Percentiles rank a stretch among this genome's conserved stretches.
phyloP scores from a whole-genome alignment of 1,284 basidiomycete genomes.

The Cryptococcus amylolentus region DNA sequence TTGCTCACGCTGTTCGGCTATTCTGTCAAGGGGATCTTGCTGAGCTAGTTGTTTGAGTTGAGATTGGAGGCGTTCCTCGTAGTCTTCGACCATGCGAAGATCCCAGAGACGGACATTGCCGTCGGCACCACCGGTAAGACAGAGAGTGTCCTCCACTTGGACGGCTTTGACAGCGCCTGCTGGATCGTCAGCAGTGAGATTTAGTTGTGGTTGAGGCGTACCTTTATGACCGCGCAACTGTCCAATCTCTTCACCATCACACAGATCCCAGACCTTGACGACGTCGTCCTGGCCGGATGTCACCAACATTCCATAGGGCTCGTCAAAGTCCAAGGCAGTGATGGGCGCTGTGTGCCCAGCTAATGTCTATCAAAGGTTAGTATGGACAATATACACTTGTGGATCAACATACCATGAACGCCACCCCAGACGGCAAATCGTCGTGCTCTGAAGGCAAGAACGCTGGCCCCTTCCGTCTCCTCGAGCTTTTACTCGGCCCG shows the following conservation, averaged over 20 bases:
- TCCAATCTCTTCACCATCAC: conserved; percentile 69
- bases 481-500: conserved; percentile 23
- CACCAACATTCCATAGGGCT: conserved; percentile 92
- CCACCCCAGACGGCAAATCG: conserved; percentile 86
- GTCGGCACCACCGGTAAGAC: conserved; percentile 86
- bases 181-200: background rate
- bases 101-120: conserved; percentile 84
- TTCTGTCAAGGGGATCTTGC: conserved; percentile 40
- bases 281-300: conserved; percentile 65
- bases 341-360: conserved; percentile 76
- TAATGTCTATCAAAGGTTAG: conserved; percentile 60
- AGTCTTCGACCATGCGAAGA: conserved; percentile 70
- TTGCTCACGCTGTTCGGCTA: conserved; percentile 31
- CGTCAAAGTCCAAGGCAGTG: conserved; percentile 87
- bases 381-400: background rate
- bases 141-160: conserved; percentile 89
- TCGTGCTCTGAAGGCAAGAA: conserved; percentile 98
- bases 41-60: conserved; percentile 44
- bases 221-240: conserved; percentile 73
- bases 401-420: conserved; percentile 76
- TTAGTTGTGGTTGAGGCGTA: conserved; percentile 15
- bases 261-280: conserved; percentile 58
- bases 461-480: conserved; percentile 64
- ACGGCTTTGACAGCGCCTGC: conserved; percentile 70
- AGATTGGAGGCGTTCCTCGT: conserved; percentile 61